Conservation (phyloP, 768 basidiomycete species). For the Mycena haematopus region DNA sequence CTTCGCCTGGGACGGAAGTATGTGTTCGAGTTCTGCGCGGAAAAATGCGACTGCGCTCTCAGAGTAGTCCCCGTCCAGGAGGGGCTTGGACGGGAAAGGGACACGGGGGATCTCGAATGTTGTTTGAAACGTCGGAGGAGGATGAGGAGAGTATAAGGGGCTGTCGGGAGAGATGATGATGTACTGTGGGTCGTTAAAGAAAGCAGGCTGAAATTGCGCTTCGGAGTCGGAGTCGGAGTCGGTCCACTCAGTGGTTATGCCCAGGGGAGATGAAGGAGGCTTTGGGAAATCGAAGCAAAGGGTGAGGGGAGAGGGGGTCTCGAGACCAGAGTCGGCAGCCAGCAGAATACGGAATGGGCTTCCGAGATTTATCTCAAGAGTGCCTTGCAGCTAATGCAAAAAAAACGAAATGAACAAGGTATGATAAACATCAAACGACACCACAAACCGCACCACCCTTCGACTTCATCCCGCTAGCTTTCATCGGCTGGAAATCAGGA, state of each 20-base stretch:
- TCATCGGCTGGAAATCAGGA: conserved; percentile 4
- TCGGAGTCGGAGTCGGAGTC: conserved; percentile 28
- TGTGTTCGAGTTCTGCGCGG: conserved; percentile 19
- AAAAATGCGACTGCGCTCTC: conserved; percentile 4
- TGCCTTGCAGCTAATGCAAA: not conserved
- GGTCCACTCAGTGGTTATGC: conserved; percentile 9
- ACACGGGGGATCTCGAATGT: conserved; percentile 12
- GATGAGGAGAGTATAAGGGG: conserved; percentile 19
- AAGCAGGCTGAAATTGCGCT: not conserved
- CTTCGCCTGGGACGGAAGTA: conserved; percentile 13
- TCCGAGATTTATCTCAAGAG: conserved; percentile 22
- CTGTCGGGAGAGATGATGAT: conserved; percentile 23
- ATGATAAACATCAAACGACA: not conserved
- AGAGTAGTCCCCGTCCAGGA: not conserved
- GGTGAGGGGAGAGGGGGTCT: conserved; percentile 23
- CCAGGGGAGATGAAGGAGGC: conserved; percentile 12
- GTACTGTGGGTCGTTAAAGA: conserved; percentile 20
- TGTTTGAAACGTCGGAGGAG: conserved; percentile 13
- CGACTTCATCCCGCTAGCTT: not conserved
- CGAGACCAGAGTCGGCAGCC: conserved; percentile 23
- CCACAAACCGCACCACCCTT: conserved; percentile 15
- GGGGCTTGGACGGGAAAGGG: not conserved
- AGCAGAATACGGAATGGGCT: conserved; percentile 9
- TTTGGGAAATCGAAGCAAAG: conserved; percentile 22
- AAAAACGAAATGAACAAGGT: not conserved